Base-by-base conservation (phyloP, 2,329 filamentous ascomycete genomes). In the Tricladium varicosporioides region DNA sequence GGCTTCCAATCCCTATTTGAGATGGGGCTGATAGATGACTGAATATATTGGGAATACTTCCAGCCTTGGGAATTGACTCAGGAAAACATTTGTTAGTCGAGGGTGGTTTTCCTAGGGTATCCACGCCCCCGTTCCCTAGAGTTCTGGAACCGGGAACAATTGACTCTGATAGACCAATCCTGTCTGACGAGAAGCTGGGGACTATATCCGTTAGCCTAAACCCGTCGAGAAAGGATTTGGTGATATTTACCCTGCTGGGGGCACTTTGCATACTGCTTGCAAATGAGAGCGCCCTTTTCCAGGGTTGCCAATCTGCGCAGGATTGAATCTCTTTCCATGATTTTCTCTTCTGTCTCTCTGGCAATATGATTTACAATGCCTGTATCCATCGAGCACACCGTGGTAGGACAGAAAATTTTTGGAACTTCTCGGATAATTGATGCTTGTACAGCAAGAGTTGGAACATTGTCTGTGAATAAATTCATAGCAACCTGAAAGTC, bases 381-480 rank as follows among this genome's bases (percentile, higher is more conserved):
- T 42, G 40, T 5, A 50, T 53, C 16, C 63, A 65, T 65, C 11
- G 42, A 48, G 45, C 53, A 56, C 13, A 65, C 62, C 11, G 59
- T 44, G 2, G 57, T 64, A 13, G 63, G 63, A 48, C 59, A 63
- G 19, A 65, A 56, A 13, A 55, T 59, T 5, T 60, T 51, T 40
- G 60, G 51, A 13, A 64, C 18, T 27, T 56, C 54, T 40, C 58
- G 53, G 9, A 64, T 56, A 31, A 65, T 63, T 40, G 57, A 53
- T 44, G 52, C 52, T 54, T 62, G 61, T 14, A 65, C 46, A 11
- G 56, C 60, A 52, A 63, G 58, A 42, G 52, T 58, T 27, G 63
- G 59, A 2, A 65, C 61, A 47, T 65, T 65, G 43, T 65, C 63
- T 27, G 55, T 60, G 32, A 65, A 65, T 15, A 61, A 46, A 33